A percentile compares a stretch with the other conserved stretches of the same genome.
Conservation (phyloP, 2,329 filamentous ascomycete genomes). For the Pseudocercospora eumusae region DNA sequence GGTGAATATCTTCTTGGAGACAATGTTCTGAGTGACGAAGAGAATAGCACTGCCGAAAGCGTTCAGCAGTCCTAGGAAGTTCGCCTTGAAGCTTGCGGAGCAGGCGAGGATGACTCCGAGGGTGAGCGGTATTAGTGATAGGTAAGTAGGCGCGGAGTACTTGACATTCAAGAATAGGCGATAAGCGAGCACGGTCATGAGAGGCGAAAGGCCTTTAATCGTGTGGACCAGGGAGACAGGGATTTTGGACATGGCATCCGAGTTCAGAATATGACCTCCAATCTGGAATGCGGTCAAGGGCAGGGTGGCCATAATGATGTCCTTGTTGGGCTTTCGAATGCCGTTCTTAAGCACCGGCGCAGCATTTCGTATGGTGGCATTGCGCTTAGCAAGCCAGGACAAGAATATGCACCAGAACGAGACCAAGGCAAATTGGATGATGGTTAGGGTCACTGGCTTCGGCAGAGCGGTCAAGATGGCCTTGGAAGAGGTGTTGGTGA, state of each 20-base stretch:
- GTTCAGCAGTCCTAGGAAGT: constrained; percentile 85
- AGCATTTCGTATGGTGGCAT: constrained; percentile 68
- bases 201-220: constrained; percentile 93
- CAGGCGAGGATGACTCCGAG: constrained; percentile 95
- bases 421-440: constrained; percentile 92
- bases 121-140: constrained; percentile 75
- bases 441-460: constrained; percentile 86
- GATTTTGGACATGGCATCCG: constrained; percentile 89
- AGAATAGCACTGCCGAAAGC: constrained; percentile 88
- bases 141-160: constrained; percentile 83
- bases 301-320: constrained; percentile 84
- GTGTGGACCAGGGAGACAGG: constrained; percentile 97
- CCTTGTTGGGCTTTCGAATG: constrained; percentile 75
- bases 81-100: constrained; percentile 85
- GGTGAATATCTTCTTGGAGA: constrained; percentile 97
- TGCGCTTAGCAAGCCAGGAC: constrained; percentile 71
- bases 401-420: constrained; percentile 81
- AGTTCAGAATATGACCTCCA: constrained; percentile 87
- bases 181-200: constrained; percentile 94
- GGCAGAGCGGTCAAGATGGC: constrained; percentile 90
- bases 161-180: constrained; percentile 83
- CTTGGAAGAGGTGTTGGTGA: constrained; percentile 98
- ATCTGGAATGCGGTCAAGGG: constrained; percentile 92
- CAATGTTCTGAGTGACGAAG: constrained; percentile 98
- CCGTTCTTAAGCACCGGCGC: constrained; percentile 81